These are phyloP conservation scores for Leccinum rimulosum DNA, from an alignment of 768 basidiomycete genomes.

Conservation along the genomic window DNA sequence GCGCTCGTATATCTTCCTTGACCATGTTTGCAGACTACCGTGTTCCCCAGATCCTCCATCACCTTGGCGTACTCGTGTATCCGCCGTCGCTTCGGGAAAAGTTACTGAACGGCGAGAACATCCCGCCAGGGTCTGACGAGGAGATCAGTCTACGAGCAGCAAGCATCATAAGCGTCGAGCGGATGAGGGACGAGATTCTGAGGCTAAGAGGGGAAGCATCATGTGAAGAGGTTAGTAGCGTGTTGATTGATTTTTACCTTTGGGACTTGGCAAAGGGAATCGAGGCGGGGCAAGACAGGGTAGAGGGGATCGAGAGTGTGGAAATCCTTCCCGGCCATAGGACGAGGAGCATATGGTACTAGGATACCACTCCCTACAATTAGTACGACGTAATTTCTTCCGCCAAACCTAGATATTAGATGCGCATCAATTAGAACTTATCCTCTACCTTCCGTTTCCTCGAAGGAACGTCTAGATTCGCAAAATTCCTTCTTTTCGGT, in stretches of 20 bases:
- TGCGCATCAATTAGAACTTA: background rate
- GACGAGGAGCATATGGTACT: constrained; percentile 88
- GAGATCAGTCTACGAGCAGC: constrained; percentile 80
- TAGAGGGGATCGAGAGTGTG: constrained; percentile 56
- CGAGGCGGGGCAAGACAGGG: constrained; percentile 56
- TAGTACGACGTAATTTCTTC: constrained; percentile 10
- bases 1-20: constrained; percentile 62
- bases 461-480: constrained; percentile 8
- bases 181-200: constrained; percentile 59
- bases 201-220: constrained; percentile 23
- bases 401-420: background rate
- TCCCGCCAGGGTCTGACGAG: constrained; percentile 59
- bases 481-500: constrained; percentile 27
- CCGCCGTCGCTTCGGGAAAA: constrained; percentile 54
- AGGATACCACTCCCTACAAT: constrained; percentile 22
- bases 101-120: constrained; percentile 41
- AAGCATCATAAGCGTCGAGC: constrained; percentile 78
- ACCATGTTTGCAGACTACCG: constrained; percentile 97
- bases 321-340: constrained; percentile 70
- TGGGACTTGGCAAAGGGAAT: constrained; percentile 85
- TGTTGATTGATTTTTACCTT: constrained; percentile 86
- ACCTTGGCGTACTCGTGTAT: constrained; percentile 73
- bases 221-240: constrained; percentile 52
- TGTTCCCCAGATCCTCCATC: constrained; percentile 88
- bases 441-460: constrained; percentile 5